A percentile compares a stretch with the other conserved stretches of the same genome.
These are phyloP conservation scores for Cyberlindnera meyerae DNA, from an alignment of 805 yeast species.

Conservation along the genomic window DNA sequence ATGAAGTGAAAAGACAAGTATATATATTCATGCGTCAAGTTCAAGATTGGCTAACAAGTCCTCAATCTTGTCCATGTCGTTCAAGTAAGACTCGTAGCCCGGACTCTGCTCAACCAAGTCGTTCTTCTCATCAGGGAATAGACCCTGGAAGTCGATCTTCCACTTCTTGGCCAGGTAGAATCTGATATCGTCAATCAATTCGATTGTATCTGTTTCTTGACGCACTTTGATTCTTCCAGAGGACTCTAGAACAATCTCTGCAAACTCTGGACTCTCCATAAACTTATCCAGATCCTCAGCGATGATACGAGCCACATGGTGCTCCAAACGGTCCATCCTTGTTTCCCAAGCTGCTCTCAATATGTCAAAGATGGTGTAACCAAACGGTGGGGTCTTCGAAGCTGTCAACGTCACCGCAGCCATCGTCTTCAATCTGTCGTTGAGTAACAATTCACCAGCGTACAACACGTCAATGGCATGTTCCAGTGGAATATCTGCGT, in stretches of 20 bases:
- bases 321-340: conserved; percentile 59
- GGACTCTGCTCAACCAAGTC: conserved; percentile 21
- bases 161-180: conserved; percentile 42
- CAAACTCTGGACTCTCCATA: conserved; percentile 34
- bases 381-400: conserved; percentile 24
- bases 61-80: conserved; percentile 38
- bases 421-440: conserved; percentile 61
- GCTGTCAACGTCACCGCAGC: conserved; percentile 45
- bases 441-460: conserved; percentile 51
- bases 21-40: conserved; percentile 35
- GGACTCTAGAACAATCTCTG: conserved; percentile 37
- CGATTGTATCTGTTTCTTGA: conserved; percentile 76
- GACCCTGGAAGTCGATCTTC: conserved; percentile 27
- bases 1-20: no score
- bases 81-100: conserved; percentile 18
- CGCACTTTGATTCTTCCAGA: conserved; percentile 54
- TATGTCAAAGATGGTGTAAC: conserved; percentile 46
- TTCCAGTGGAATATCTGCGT: conserved; percentile 44
- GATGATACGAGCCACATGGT: conserved; percentile 52
- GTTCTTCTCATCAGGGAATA: conserved; percentile 27
- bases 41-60: conserved; percentile 33
- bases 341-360: conserved; percentile 66
- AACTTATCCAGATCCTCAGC: conserved; percentile 44
- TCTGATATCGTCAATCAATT: conserved; percentile 71
- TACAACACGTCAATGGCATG: conserved; percentile 51